Conservation (phyloP, 495 filamentous ascomycete species). For the Xylaria sp. region DNA sequence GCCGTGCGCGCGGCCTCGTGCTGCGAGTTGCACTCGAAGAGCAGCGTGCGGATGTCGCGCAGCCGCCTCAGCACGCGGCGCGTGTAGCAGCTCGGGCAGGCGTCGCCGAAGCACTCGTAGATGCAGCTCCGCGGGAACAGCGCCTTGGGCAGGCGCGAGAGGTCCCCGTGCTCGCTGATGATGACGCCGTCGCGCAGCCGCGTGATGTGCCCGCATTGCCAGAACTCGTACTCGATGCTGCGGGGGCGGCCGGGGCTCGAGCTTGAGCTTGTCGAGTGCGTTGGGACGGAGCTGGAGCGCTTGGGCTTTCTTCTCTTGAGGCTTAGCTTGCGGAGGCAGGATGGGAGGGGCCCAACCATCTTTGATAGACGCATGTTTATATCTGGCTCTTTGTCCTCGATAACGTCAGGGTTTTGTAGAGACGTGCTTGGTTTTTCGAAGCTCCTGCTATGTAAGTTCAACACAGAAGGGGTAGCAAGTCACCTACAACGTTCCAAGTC, state of each 20-base stretch:
- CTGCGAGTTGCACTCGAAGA: not conserved
- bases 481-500: not conserved
- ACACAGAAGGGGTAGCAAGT: not conserved
- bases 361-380: not conserved
- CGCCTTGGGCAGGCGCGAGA: not conserved
- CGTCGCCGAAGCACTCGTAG: not conserved
- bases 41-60: not conserved
- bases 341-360: not conserved
- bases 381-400: not conserved
- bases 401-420: not conserved
- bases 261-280: not conserved
- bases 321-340: not conserved
- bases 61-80: not conserved
- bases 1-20: not conserved
- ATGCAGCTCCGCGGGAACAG: not conserved
- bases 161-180: not conserved
- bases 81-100: not conserved
- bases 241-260: no score
- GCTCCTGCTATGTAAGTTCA: not conserved
- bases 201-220: conserved; percentile 18
- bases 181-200: not conserved
- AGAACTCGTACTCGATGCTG: not conserved
- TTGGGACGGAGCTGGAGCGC: not conserved
- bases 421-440: not conserved
- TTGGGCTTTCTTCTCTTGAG: not conserved